These are phyloP conservation scores for Cadophora luteo-olivacea DNA, from an alignment of 2,329 filamentous ascomycete genomes.

Conservation along the genomic window DNA sequence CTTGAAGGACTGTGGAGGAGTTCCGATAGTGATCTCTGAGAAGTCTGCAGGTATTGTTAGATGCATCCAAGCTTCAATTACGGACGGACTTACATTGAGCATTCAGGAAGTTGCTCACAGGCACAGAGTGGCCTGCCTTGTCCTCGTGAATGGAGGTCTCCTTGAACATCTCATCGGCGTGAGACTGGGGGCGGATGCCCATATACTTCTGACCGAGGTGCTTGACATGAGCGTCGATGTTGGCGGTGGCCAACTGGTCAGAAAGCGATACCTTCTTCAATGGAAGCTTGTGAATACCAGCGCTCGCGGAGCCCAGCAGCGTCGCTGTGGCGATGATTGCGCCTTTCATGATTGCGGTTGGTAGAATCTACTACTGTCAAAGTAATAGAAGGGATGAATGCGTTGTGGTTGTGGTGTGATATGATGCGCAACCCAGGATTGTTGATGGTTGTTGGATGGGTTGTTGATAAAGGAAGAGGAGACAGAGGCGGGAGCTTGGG, in stretches of 20 bases:
- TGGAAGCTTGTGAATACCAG: slow-evolving; percentile 94
- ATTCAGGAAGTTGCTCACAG: slow-evolving; percentile 97
- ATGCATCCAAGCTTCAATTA: not conserved
- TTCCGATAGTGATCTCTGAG: slow-evolving; percentile 93
- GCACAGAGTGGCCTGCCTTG: slow-evolving; percentile 75
- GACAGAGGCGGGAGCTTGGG: slow-evolving; percentile 5
- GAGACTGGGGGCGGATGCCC: slow-evolving; percentile 74
- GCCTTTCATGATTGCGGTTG: slow-evolving; percentile 76
- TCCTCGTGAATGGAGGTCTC: slow-evolving; percentile 71
- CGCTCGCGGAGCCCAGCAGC: slow-evolving; percentile 83
- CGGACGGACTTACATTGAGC: slow-evolving; percentile 80
- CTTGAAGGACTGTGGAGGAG: slow-evolving; percentile 94
- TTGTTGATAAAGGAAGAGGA: slow-evolving; percentile 26
- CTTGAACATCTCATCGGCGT: slow-evolving; percentile 81
- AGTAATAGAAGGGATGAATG: slow-evolving; percentile 32
- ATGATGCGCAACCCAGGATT: slow-evolving; percentile 33
- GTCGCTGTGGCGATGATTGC: slow-evolving; percentile 78
- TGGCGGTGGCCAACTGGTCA: slow-evolving; percentile 87
- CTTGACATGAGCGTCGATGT: slow-evolving; percentile 81
- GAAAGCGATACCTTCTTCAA: slow-evolving; percentile 93
- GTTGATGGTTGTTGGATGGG: slow-evolving; percentile 28
- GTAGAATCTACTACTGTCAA: slow-evolving; percentile 37
- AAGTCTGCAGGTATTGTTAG: slow-evolving; percentile 70
- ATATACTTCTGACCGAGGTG: slow-evolving; percentile 96
- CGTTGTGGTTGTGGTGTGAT: slow-evolving; percentile 18